phyloP scores from a whole-genome alignment of 2,329 filamentous ascomycete species.

The Trichoderma asperellum region DNA sequence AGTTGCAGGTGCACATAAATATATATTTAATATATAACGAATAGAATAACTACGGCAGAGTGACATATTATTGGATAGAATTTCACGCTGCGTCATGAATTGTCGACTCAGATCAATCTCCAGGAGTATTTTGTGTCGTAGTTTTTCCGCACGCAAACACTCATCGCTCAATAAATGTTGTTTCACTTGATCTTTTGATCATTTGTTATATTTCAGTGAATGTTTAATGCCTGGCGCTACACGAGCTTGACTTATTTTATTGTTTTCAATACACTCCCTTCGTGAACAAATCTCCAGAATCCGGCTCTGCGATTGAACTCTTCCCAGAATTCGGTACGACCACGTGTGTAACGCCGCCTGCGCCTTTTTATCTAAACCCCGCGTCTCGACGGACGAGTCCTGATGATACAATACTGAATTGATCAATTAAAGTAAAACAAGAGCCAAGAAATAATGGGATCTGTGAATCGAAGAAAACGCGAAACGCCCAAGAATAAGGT shows the following conservation, averaged over 20 bases:
- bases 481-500: not conserved
- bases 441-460: not conserved
- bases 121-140: not conserved
- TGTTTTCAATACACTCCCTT: no score
- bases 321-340: not conserved
- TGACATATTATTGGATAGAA: not conserved
- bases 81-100: not conserved
- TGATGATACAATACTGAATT: no score
- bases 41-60: not conserved
- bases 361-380: no score
- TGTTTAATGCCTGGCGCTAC: not conserved
- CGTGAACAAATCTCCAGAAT: not conserved
- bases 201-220: not conserved
- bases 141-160: not conserved
- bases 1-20: not conserved
- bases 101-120: no score
- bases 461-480: not conserved
- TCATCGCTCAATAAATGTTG: not conserved
- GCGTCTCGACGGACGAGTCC: not conserved
- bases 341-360: not conserved
- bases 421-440: not conserved
- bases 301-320: not conserved
- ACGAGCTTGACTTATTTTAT: not conserved
- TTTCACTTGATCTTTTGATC: not conserved
- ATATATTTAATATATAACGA: not conserved